Evolutionary conservation across 2,329 filamentous ascomycete genomes (phyloP).

Genomic region (Aspergillus vadensis): DNA sequence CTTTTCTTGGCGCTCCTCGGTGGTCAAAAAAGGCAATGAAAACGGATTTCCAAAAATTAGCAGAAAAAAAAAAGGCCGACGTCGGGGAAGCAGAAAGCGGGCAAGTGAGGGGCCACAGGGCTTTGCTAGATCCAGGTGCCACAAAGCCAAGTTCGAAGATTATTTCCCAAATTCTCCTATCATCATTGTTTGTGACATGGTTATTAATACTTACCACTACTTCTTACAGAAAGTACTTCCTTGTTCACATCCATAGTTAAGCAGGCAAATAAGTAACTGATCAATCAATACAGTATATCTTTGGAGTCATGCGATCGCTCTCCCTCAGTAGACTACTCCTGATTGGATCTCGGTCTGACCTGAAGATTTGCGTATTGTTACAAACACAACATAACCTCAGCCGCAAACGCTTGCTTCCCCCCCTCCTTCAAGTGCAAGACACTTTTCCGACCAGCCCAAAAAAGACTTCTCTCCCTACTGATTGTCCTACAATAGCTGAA

Average conservation of each 20-base stretch:
- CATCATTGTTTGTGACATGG: not conserved
- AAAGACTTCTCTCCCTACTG: too few species aligned
- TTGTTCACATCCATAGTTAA: too few species aligned
- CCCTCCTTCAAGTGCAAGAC: too few species aligned
- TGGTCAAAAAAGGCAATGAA: constrained; percentile 8
- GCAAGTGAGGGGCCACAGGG: not conserved
- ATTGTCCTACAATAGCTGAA: too few species aligned
- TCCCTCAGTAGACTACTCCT: not conserved
- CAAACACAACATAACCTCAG: not conserved
- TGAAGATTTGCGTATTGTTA: too few species aligned
- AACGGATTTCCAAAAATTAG: constrained; percentile 4
- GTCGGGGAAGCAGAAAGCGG: constrained; percentile 12
- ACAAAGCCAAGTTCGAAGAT: constrained; percentile 12
- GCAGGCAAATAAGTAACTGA: too few species aligned
- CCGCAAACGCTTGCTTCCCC: not conserved
- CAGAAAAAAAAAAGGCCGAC: constrained; percentile 14
- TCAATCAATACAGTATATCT: too few species aligned
- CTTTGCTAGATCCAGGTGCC: constrained; percentile 3
- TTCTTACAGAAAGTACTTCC: too few species aligned
- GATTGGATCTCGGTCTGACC: not conserved
- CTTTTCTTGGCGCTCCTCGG: not conserved
- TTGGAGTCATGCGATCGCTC: too few species aligned
- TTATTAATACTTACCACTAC: not conserved
- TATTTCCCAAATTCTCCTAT: not conserved
- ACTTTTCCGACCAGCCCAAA: too few species aligned